These are phyloP conservation scores for Plectosphaerella sp. DNA, from an alignment of 2,329 filamentous ascomycete species.

Conservation along the genomic window DNA sequence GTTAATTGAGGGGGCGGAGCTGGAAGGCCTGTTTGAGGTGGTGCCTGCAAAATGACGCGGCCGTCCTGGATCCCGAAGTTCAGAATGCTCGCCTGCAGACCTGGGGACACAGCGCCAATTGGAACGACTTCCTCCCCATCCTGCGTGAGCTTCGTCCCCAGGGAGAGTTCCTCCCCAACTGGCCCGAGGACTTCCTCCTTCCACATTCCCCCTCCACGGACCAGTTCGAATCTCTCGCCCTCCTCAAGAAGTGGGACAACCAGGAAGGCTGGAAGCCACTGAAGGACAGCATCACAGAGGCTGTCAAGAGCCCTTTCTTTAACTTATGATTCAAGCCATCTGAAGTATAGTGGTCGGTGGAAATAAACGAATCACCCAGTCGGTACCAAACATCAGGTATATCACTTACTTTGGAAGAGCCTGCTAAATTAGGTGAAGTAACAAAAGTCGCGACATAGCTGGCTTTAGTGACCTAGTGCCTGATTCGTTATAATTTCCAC, in stretches of 20 bases:
- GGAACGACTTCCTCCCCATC: slow-evolving; percentile 15
- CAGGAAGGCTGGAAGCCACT: not conserved
- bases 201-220: not conserved
- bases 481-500: too few relatives aligned
- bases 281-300: not conserved
- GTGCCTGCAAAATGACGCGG: slow-evolving; percentile 24
- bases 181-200: not conserved
- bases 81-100: slow-evolving; percentile 18
- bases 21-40: too few relatives aligned
- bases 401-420: too few relatives aligned
- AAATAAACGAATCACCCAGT: too few relatives aligned
- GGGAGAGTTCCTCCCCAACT: slow-evolving; percentile 11
- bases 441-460: too few relatives aligned
- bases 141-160: slow-evolving; percentile 17
- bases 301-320: not conserved
- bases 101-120: slow-evolving; percentile 17
- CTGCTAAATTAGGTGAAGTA: too few relatives aligned
- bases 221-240: not conserved
- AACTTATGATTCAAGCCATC: not conserved
- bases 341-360: too few relatives aligned
- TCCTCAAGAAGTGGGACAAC: not conserved
- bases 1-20: too few relatives aligned
- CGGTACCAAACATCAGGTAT: too few relatives aligned
- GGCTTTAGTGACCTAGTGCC: too few relatives aligned
- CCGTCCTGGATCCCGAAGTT: slow-evolving; percentile 18